These are phyloP conservation scores for Sungouiella thailandica DNA, from an alignment of 805 yeast species.

Conservation along the genomic window DNA sequence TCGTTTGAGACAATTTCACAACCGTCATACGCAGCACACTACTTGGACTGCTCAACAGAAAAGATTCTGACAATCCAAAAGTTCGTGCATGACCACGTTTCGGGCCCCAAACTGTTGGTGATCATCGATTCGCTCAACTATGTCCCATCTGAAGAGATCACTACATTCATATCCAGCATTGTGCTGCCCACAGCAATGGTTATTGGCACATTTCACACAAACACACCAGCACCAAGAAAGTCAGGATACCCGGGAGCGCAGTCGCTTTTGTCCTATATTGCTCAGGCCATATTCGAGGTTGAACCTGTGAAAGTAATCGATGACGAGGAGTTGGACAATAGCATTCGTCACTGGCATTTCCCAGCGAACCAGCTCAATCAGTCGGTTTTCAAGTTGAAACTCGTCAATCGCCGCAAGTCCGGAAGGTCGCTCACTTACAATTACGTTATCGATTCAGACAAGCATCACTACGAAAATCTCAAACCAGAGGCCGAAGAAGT, in stretches of 20 bases:
- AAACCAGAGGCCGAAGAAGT: constrained; percentile 18
- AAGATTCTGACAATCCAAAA: constrained; percentile 15
- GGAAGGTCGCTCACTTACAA: constrained; percentile 67
- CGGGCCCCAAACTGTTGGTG: constrained; percentile 34
- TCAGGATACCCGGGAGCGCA: constrained; percentile 49
- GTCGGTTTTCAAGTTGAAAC: constrained; percentile 38
- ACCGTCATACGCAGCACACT: constrained; percentile 47
- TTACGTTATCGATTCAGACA: constrained; percentile 46
- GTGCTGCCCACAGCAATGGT: constrained; percentile 29
- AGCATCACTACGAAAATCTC: constrained; percentile 38
- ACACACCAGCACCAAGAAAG: constrained; percentile 36
- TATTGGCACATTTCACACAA: constrained; percentile 34
- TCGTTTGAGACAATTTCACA: constrained; percentile 61
- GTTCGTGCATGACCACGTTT: constrained; percentile 18
- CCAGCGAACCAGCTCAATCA: constrained; percentile 47
- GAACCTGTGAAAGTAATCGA: constrained; percentile 46
- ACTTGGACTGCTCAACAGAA: constrained; percentile 39
- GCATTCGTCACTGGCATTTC: constrained; percentile 36
- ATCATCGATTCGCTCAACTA: constrained; percentile 69
- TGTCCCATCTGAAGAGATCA: constrained; percentile 41
- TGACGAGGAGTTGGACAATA: constrained; percentile 39
- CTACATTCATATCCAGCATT: constrained; percentile 46
- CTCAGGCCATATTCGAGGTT: constrained; percentile 67
- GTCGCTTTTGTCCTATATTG: constrained; percentile 60
- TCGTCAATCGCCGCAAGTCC: constrained; percentile 74